Conservation (phyloP, 192 early-diverging fungal genomes). For the Coemansia sp. region DNA sequence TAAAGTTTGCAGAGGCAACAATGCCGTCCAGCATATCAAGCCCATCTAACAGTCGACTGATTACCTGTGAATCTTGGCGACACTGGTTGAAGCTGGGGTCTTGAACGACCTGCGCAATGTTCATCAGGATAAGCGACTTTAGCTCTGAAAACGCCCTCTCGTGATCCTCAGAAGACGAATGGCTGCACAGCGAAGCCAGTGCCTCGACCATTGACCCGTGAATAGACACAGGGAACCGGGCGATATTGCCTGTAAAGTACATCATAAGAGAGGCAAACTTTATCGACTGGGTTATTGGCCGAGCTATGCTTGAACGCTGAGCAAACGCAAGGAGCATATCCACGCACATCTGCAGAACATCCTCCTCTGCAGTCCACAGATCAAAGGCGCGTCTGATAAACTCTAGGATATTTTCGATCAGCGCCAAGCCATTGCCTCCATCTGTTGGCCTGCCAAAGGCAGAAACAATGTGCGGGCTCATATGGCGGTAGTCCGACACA, state of each 20-base stretch:
- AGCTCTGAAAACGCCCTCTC: constrained; percentile 35
- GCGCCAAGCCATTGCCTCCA: constrained; percentile 27
- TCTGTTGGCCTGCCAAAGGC: constrained; percentile 32
- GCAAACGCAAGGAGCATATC: constrained; percentile 37
- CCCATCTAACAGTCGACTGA: constrained; percentile 36
- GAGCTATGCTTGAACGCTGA: constrained; percentile 37
- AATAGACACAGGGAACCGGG: constrained; percentile 41
- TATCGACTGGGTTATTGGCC: constrained; percentile 27
- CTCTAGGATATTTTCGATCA: constrained; percentile 30
- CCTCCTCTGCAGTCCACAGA: constrained; percentile 47
- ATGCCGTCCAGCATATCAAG: constrained; percentile 56
- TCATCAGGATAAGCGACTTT: constrained; percentile 24
- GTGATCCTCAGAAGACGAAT: constrained; percentile 30
- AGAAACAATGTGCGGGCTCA: constrained; percentile 25
- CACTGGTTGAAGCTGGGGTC: constrained; percentile 6
- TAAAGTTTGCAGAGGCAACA: constrained; percentile 41
- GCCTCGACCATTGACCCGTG: constrained; percentile 51
- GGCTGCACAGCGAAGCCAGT: constrained; percentile 34
- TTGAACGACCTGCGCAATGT: constrained; percentile 16
- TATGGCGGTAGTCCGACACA: constrained; percentile 29
- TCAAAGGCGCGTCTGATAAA: constrained; percentile 39
- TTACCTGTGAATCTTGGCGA: constrained; percentile 25
- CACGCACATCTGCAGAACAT: constrained; percentile 45
- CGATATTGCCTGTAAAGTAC: constrained; percentile 34
- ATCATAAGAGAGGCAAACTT: constrained; percentile 35